Evolutionary conservation across 2,329 filamentous ascomycete species (phyloP).

Genomic region (Sclerotinia spermophila): DNA sequence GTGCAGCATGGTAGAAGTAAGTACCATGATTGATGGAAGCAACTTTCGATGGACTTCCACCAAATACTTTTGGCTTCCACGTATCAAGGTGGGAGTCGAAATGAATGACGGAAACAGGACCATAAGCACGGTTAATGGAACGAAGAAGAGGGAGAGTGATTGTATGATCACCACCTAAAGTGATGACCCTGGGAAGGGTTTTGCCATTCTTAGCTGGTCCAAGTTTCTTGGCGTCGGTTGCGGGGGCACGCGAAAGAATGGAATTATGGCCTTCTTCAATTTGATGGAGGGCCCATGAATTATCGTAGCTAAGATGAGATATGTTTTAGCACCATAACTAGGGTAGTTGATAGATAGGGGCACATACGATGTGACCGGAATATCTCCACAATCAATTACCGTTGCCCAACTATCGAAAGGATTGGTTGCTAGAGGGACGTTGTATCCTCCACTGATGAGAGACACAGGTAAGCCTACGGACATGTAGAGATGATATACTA

Average conservation of each 20-base stretch:
- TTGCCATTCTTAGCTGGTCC: constrained; percentile 70
- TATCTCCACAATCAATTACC: constrained; percentile 78
- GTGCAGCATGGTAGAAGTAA: constrained; percentile 80
- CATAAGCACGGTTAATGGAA: constrained; percentile 58
- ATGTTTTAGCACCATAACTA: not conserved
- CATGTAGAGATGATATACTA: constrained; percentile 24
- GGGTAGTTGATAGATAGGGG: not conserved
- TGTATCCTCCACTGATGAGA: constrained; percentile 72
- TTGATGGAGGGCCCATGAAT: constrained; percentile 74
- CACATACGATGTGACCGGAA: constrained; percentile 75
- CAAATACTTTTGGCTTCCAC: constrained; percentile 83
- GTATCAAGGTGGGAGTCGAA: constrained; percentile 66
- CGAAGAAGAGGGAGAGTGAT: constrained; percentile 58
- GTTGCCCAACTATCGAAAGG: constrained; percentile 79
- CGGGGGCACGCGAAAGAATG: constrained; percentile 67
- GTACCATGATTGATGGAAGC: constrained; percentile 83
- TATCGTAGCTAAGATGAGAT: constrained; percentile 62
- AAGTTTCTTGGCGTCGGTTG: constrained; percentile 61
- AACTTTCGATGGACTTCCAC: constrained; percentile 71
- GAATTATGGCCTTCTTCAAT: constrained; percentile 82
- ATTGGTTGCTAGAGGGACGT: constrained; percentile 75
- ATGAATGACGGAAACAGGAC: constrained; percentile 58
- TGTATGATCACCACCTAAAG: constrained; percentile 63
- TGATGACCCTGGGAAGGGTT: constrained; percentile 78
- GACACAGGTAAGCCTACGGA: constrained; percentile 41